Evolutionary conservation across 306 rosid species (phyloP), one percentile per base, ranked within the genome.

Genomic region (Begonia masoniana): DNA sequence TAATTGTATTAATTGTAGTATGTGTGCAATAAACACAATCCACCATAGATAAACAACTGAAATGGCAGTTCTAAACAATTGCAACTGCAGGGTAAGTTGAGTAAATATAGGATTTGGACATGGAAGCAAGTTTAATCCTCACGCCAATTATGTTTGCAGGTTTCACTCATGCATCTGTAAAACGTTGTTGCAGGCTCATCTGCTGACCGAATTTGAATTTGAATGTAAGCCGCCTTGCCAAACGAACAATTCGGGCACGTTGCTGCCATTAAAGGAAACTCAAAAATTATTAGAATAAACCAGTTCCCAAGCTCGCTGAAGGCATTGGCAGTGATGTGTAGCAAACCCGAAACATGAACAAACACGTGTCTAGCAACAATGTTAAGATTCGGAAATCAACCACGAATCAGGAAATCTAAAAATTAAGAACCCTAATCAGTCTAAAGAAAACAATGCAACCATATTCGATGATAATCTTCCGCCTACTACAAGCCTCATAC

Each of bases 141-240:
- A 21, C 66, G 66, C 66, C 66, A 61, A 43, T 52, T 61, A 10
- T 61, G 58, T 11, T 54, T 43, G 15, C 66, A 61, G 31, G 17
- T 24, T 23, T 61, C 58, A 5, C 53, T 61, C 66, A 61, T 61
- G 52, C 66, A 61, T 56, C 50, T 52, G 42, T 61, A 61, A 61
- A 61, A 61, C 50, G 58, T 61, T 23, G 66, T 52, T 21, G 58
- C 66, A 23, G 66, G 66, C 50, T 61, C 66, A 43, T 61, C 66
- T 5, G 66, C 66, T 6, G 66, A 61, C 54, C 66, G 54, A 23
- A 61, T 54, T 24, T 61, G 66, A 41, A 61, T 12, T 61, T 61
- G 66, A 51, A 61, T 43, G 10, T 51, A 61, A 42, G 66, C 66
- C 23, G 66, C 66, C 52, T 35, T 61, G 9, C 39, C 51, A 23